Conservation (phyloP, 345 rosid species). For the Eucalyptus regnans region DNA sequence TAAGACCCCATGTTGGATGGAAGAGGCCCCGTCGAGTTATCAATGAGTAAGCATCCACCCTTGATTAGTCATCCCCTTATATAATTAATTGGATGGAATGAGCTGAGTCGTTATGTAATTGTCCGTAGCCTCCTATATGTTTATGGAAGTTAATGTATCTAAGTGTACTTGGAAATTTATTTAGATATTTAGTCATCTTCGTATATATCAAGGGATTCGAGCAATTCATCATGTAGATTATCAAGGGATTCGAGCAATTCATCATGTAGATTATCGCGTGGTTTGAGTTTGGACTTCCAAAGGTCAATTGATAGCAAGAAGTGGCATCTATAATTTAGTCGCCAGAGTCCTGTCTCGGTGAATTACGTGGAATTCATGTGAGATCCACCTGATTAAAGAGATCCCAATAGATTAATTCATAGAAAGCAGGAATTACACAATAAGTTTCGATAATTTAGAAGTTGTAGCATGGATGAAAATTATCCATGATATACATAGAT, state of each 20-base stretch:
- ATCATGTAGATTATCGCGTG: background rate
- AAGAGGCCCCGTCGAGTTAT: fast-evolving
- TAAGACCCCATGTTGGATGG: background rate
- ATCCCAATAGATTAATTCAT: too few species aligned
- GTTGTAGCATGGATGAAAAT: background rate
- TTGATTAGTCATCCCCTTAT: background rate
- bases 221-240: background rate
- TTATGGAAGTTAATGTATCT: background rate
- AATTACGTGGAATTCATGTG: background rate
- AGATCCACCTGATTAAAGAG: background rate
- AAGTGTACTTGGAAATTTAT: background rate
- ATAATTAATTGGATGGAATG: background rate
- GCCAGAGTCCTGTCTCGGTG: fast-evolving
- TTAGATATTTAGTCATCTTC: background rate
- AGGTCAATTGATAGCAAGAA: background rate
- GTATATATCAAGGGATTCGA: background rate
- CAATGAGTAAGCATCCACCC: background rate
- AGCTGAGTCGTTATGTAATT: background rate
- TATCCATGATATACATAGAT: fast-evolving
- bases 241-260: background rate
- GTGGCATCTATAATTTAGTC: fast-evolving
- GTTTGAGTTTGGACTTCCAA: background rate
- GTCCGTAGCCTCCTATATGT: fast-evolving
- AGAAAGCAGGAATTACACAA: fast-evolving
- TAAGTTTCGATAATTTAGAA: too few species aligned